phyloP scores from a whole-genome alignment of 345 rosid species.

The Punica granatum region DNA sequence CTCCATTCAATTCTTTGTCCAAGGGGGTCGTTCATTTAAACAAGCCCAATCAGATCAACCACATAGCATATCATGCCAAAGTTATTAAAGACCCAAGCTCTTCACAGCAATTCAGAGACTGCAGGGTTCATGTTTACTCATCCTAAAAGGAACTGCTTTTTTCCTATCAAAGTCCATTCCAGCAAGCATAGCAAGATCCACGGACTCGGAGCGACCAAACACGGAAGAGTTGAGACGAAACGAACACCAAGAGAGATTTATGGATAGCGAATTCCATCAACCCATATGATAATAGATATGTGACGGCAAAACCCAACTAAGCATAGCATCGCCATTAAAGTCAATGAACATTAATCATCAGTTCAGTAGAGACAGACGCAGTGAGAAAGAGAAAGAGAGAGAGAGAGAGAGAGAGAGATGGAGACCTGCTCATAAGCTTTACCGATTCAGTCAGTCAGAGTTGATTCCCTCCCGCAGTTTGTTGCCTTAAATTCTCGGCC shows the following conservation, averaged over 20 bases:
- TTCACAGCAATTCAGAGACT: not conserved
- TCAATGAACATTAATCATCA: not conserved
- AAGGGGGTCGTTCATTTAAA: too few relatives aligned
- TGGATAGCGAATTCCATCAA: not conserved
- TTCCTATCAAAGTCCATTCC: too few relatives aligned
- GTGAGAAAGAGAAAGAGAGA: not conserved
- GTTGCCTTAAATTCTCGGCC: too few relatives aligned
- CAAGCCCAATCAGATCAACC: too few relatives aligned
- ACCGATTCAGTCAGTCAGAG: too few relatives aligned
- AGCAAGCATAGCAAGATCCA: too few relatives aligned
- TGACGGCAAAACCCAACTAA: not conserved
- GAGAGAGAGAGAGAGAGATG: not conserved
- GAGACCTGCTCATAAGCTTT: constrained; percentile 4
- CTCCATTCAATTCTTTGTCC: not conserved
- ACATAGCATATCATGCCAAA: not conserved
- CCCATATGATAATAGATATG: not conserved
- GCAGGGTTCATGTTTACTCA: not conserved
- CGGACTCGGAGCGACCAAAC: not conserved
- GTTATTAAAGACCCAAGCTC: not conserved
- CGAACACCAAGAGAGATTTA: not conserved
- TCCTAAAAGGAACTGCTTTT: not conserved
- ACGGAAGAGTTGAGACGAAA: not conserved
- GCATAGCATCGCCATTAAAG: not conserved
- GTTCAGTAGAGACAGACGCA: too few relatives aligned
- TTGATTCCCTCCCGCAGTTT: too few relatives aligned